A percentile compares a stretch with the other conserved stretches of the same genome.
Conservation (phyloP, 805 yeast genomes). For the Wickerhamomyces tratensis region DNA sequence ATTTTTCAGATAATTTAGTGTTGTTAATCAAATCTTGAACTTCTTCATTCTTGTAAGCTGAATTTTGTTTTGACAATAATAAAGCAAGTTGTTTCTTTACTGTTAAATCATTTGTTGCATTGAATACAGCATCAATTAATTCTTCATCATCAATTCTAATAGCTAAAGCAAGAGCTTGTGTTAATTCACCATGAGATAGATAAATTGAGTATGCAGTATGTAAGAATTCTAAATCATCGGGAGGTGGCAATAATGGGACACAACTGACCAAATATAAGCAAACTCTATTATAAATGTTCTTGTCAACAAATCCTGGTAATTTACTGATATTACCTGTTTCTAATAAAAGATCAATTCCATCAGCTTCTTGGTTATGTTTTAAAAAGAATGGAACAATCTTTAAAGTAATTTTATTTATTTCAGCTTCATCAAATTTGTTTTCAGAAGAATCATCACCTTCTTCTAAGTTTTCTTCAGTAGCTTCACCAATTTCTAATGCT, state of each 20-base stretch:
- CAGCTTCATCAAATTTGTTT: slow-evolving; percentile 20
- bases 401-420: slow-evolving; percentile 56
- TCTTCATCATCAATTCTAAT: slow-evolving; percentile 78
- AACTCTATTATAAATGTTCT: slow-evolving; percentile 75
- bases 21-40: slow-evolving; percentile 85
- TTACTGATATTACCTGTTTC: slow-evolving; percentile 85
- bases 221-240: slow-evolving; percentile 80
- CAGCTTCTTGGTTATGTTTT: slow-evolving; percentile 96
- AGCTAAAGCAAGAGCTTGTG: slow-evolving; percentile 88
- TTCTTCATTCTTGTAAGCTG: slow-evolving; percentile 61
- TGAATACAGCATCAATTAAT: slow-evolving; percentile 70
- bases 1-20: slow-evolving; percentile 68
- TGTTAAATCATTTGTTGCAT: slow-evolving; percentile 62
- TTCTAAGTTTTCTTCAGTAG: slow-evolving; percentile 47
- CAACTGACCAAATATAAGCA: slow-evolving; percentile 93
- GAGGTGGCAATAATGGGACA: slow-evolving; percentile 93
- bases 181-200: slow-evolving; percentile 63
- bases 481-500: slow-evolving; percentile 91
- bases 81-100: slow-evolving; percentile 88
- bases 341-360: slow-evolving; percentile 86
- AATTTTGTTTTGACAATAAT: slow-evolving; percentile 79
- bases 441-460: slow-evolving; percentile 22
- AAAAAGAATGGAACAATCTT: slow-evolving; percentile 83
- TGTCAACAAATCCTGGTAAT: slow-evolving; percentile 77
- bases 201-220: slow-evolving; percentile 85